A percentile compares a stretch with the other conserved stretches of the same genome.
phyloP scores from a whole-genome alignment of 768 basidiomycete genomes.

The Epithele typhae region DNA sequence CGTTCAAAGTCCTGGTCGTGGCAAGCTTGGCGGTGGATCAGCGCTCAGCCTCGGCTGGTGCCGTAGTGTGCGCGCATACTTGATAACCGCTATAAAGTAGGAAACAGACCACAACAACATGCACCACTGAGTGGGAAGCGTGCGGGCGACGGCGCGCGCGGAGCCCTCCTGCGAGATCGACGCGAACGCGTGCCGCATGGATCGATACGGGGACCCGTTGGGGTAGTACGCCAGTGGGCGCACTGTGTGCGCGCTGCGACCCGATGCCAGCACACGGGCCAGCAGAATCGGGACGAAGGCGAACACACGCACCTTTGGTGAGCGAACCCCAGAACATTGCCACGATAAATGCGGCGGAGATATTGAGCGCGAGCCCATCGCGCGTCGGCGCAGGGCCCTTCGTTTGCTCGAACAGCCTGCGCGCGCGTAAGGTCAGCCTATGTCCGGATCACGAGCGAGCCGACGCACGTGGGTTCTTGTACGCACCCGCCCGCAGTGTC shows the following conservation, averaged over 20 bases:
- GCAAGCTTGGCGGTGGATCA: too few relatives aligned
- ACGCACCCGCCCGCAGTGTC: too few relatives aligned
- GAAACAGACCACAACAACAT: too few relatives aligned
- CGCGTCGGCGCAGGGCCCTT: conserved; percentile 25
- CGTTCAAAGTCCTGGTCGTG: too few relatives aligned
- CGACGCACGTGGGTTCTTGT: too few relatives aligned
- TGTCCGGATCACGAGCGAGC: too few relatives aligned
- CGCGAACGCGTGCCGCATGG: conserved; percentile 28
- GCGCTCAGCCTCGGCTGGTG: too few relatives aligned
- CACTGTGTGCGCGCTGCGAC: conserved; percentile 17
- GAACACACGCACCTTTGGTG: conserved; percentile 26
- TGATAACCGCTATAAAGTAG: too few relatives aligned
- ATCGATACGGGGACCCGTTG: conserved; percentile 28
- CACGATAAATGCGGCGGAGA: conserved; percentile 28
- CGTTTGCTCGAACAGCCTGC: conserved; percentile 21
- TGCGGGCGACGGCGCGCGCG: neutral
- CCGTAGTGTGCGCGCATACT: too few relatives aligned
- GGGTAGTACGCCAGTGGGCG: conserved; percentile 35
- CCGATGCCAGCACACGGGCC: too few relatives aligned
- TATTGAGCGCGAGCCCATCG: conserved; percentile 31
- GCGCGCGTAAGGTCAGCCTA: too few relatives aligned
- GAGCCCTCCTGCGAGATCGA: conserved; percentile 28
- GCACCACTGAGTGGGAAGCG: too few relatives aligned
- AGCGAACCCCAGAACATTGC: conserved; percentile 30
- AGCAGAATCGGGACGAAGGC: neutral